Base-by-base conservation (phyloP, 2,329 filamentous ascomycete genomes). In the Botryosphaeria dothidea region DNA sequence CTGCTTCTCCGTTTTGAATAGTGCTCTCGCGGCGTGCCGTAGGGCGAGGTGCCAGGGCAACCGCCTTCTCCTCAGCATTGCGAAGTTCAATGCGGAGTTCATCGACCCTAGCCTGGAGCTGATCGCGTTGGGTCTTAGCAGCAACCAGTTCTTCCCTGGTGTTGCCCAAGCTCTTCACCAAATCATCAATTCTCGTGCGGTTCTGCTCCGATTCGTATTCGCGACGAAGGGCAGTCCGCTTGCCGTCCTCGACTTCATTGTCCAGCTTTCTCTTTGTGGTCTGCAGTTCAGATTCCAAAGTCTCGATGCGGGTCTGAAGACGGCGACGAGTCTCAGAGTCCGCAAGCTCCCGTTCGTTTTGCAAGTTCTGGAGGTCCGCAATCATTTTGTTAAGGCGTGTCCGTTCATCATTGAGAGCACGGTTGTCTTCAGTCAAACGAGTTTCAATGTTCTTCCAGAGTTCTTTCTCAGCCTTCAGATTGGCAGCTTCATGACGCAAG, bases 381-480 rank as follows among this genome's bases (percentile, higher is more conserved):
- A 97, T 87, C 34, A 97, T 84, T 65, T 88, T 89, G 77, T 94
- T 96, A 4, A 98, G 85, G 31, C 93, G 87, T 51, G 89, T 87
- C 69, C 93, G 91, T 75, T 99, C 95, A 66, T 96, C 92, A 46
- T 91, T 85, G 13, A 98, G 82, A 21, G 82, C 87, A 73, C 97
- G 92, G 68, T 95, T 97, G 73, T 98, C 93, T 71, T 95, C 92
- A 67, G 87, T 90, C 48, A 98, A 83, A 61, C 96, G 89, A 68
- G 91, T 90, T 75, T 98, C 93, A 36, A 97, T 96, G 64, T 90
- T 92, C 80, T 95, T 96, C 91, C 92, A 97, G 9, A 99, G 84
- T 41, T 92, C 91, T 80, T 97, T 97, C 78, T 98, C 94, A 0
- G 94, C 93, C 77, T 96, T 97, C 36, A 97, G 85, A 73, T 98